Evolutionary conservation across 257 asterid genomes (phyloP), one percentile per base, ranked within the genome.

Genomic region (Lantana camara): DNA sequence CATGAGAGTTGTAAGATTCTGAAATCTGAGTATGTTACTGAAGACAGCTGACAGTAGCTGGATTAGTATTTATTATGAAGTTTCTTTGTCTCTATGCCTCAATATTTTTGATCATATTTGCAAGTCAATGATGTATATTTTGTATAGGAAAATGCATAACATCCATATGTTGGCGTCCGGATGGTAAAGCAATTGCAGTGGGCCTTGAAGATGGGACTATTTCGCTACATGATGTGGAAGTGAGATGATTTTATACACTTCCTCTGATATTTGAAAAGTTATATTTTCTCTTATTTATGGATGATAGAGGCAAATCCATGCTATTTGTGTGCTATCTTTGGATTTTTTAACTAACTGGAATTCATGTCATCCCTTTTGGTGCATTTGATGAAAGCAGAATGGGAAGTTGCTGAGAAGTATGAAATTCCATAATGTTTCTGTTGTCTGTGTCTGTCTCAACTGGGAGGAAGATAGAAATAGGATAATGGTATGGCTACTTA

Each of bases 141-240:
- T 74, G 15, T 60, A 15, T 55, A 93, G 99, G 94, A 54, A 87
- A 86, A 81, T 58, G 79, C 75, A 84, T 94, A 65, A 76, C 92
- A 63, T 85, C 99, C 49, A 80, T 90, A 75, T 94, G 97, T 66
- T 94, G 99, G 99, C 94, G 96, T 13, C 99, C 99, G 7, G 97
- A 94, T 79, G 99, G 99, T 50, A 94, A 88, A 72, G 96, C 83
- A 29, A 82, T 94, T 71, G 99, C 95, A 1, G 85, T 86, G 66
- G 99, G 97, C 49, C 97, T 88, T 65, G 96, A 86, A 63, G 97
- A 90, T 61, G 99, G 99, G 41, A 77, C 90, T n/a, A 82, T 85
- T 61, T 78, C 96, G 22, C 72, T 90, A 83, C 96, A 90, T 63
- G 97, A 94, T 60, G 99, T 94, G 59, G 99, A 94, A 73, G 99